phyloP scores from a whole-genome alignment of 768 basidiomycete species.

The Pleurotus pulmonarius region DNA sequence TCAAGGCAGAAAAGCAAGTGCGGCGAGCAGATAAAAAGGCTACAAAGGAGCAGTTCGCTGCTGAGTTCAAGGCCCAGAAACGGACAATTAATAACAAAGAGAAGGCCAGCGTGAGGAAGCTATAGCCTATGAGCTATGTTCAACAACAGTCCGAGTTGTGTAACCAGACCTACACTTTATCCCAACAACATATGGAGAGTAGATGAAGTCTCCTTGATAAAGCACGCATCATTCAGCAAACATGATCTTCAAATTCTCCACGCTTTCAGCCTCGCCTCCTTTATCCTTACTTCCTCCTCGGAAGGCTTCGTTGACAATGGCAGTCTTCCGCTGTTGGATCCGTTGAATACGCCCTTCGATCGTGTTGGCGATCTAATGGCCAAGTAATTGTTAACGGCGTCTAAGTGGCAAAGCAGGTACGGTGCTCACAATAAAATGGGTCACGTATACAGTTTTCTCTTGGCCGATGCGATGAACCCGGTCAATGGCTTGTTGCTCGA shows the following conservation, averaged over 20 bases:
- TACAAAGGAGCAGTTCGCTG: constrained; percentile 57
- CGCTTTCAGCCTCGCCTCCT: constrained; percentile 60
- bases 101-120: constrained; percentile 36
- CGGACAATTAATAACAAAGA: constrained; percentile 44
- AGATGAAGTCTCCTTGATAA: no score
- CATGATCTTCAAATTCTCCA: constrained; percentile 82
- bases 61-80: constrained; percentile 61
- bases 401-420: no score
- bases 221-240: constrained; percentile 42
- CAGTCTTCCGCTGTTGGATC: constrained; percentile 85
- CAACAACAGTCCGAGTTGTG: no score
- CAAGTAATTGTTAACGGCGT: no score
- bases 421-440: constrained; percentile 70
- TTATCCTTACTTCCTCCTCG: constrained; percentile 40
- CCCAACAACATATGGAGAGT: no score
- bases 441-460: constrained; percentile 77
- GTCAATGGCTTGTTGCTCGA: constrained; percentile 85
- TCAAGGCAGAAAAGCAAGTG: constrained; percentile 61
- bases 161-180: no score
- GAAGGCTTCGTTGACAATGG: constrained; percentile 84
- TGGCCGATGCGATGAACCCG: constrained; percentile 85
- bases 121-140: constrained; percentile 18
- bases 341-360: constrained; percentile 77
- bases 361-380: constrained; percentile 57
- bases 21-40: constrained; percentile 68